These are phyloP conservation scores for Kazachstania africana DNA, from an alignment of 805 yeast genomes.

Conservation along the genomic window DNA sequence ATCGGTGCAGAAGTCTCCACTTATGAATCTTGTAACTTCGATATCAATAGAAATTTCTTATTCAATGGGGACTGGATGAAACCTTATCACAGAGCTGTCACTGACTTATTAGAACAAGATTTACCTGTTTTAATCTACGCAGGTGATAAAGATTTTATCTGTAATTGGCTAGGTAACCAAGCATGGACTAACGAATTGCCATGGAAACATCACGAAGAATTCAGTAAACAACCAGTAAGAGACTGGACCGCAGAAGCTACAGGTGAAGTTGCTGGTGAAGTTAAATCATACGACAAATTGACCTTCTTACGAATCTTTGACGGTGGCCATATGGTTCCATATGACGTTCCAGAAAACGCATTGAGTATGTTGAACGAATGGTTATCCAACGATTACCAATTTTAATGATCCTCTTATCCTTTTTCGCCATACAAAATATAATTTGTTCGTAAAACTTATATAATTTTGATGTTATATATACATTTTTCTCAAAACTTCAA, in stretches of 20 bases:
- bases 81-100: slow-evolving; percentile 71
- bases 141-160: slow-evolving; percentile 92
- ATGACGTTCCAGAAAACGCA: slow-evolving; percentile 69
- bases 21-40: slow-evolving; percentile 67
- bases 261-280: slow-evolving; percentile 52
- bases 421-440: too few species aligned
- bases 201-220: slow-evolving; percentile 49
- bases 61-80: slow-evolving; percentile 88
- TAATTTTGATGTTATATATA: too few species aligned
- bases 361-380: slow-evolving; percentile 79
- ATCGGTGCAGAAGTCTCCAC: slow-evolving; percentile 83
- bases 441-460: too few species aligned
- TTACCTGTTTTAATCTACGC: slow-evolving; percentile 84
- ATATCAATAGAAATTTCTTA: slow-evolving; percentile 67
- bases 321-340: slow-evolving; percentile 96
- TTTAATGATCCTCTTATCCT: background rate
- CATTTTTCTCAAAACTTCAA: too few species aligned
- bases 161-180: slow-evolving; percentile 92
- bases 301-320: slow-evolving; percentile 76
- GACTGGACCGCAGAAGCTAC: slow-evolving; percentile 34
- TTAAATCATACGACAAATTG: slow-evolving; percentile 53
- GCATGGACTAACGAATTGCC: slow-evolving; percentile 73
- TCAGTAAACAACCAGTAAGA: slow-evolving; percentile 33
- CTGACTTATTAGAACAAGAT: slow-evolving; percentile 55
- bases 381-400: slow-evolving; percentile 47